Evolutionary conservation across 1,284 basidiomycete genomes (phyloP), one percentile per base, ranked within the genome.

Genomic region (Boletus subluridellus): DNA sequence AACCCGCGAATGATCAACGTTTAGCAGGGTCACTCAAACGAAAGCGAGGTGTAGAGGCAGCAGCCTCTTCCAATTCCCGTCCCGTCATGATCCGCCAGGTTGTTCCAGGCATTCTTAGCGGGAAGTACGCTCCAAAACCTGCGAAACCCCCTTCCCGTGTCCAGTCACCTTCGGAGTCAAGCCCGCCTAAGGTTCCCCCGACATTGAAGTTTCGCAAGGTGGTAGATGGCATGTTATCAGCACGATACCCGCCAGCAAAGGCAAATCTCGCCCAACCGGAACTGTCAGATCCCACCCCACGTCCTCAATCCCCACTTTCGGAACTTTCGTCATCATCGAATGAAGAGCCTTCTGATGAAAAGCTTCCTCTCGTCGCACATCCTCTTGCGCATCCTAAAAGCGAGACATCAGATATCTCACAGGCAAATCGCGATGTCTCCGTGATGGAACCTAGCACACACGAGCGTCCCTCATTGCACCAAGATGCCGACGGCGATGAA

Each of bases 41-140:
- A 50, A 82, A 81, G 55, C 74, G 77, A 30, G 73, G 71, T 32
- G 51, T 45, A 39, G 76, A 77, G 52, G 54, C 59, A 32, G 59
- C 66, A 5, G 59, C 69, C 6, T 62, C 68, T 14, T 60, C 73
- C 24, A 62, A 57, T 44, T 65, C 68, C 30, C 68, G 64, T 41
- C 69, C 71, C 9, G 42, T 73, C 42, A 63, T 66, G 57, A 56
- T 72, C 24, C 76, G 76, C 30, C 76, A 73, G 52, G 75, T 77
- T 49, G 65, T 75, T 1, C 74, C 75, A 26, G 75, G 74, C 34
- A 75, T 73, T 61, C 63, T 76, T 15, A 58, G 59, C 39, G 65
- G 52, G n/a, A 73, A 75, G 56, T 66, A 73, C 47, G 63, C 68
- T n/a, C 52, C 60, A 9, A 70, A 69, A 54, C 53, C 60, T 53